Evolutionary conservation across 2,329 filamentous ascomycete genomes (phyloP).

Genomic region (Arthrocladium fulminans): DNA sequence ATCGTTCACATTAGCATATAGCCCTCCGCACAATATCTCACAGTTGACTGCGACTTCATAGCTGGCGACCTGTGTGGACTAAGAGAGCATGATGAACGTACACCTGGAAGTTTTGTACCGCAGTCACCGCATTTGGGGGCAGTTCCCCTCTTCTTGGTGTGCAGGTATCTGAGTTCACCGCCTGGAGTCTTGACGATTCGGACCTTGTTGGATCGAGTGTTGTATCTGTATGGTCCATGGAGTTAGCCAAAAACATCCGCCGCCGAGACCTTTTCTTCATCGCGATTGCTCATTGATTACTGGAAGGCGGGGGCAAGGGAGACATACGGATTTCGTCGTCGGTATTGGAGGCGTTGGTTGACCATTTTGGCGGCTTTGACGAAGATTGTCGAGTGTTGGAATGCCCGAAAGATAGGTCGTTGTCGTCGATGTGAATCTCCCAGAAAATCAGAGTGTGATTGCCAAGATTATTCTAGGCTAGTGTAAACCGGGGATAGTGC

Average conservation of each 20-base stretch:
- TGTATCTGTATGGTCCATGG: constrained; percentile 59
- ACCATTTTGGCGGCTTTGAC: constrained; percentile 22
- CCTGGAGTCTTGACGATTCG: constrained; percentile 93
- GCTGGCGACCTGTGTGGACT: no score
- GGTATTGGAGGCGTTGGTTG: constrained; percentile 41
- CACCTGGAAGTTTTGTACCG: constrained; percentile 91
- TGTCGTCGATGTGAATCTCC: constrained; percentile 11
- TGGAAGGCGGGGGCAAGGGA: constrained; percentile 18
- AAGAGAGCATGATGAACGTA: constrained; percentile 53
- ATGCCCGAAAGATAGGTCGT: constrained; percentile 7
- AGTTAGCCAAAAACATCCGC: constrained; percentile 7
- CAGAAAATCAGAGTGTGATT: constrained; percentile 7
- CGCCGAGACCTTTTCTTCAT: not conserved
- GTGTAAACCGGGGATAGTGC: no score
- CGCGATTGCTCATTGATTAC: constrained; percentile 19
- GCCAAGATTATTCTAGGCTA: not conserved
- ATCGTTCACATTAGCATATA: constrained; percentile 1
- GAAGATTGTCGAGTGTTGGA: constrained; percentile 8
- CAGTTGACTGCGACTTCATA: no score
- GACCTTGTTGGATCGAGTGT: constrained; percentile 96
- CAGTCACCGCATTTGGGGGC: constrained; percentile 99
- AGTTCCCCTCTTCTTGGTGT: constrained; percentile 99
- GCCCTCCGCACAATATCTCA: no score
- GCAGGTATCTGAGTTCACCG: constrained; percentile 87
- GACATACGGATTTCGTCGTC: constrained; percentile 72